A percentile compares a stretch with the other conserved stretches of the same genome.
Conservation (phyloP, 257 asterid genomes). For the Capsicum rhomboideum region DNA sequence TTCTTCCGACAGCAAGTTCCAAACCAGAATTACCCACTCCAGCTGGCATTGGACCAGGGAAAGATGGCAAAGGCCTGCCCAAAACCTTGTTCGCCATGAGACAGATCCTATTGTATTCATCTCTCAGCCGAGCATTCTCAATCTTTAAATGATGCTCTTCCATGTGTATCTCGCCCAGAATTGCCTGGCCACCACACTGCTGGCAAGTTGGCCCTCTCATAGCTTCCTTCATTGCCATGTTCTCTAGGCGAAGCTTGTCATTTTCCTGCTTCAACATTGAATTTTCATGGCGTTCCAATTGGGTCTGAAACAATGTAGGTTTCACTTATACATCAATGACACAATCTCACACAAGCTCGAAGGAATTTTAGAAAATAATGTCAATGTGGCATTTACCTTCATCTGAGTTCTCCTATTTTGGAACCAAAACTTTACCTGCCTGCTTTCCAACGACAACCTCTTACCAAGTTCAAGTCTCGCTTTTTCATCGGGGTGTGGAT, state of each 20-base stretch:
- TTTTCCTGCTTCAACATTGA: conserved; percentile 62
- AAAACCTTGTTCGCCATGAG: conserved; percentile 44
- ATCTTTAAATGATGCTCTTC: conserved; percentile 68
- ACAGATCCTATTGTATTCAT: conserved; percentile 48
- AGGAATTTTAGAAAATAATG: background rate
- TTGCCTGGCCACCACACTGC: conserved; percentile 61
- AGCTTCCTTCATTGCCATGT: conserved; percentile 58
- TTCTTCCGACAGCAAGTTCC: conserved; percentile 61
- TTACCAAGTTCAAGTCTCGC: conserved; percentile 62
- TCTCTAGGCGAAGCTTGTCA: conserved; percentile 73
- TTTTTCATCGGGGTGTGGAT: conserved; percentile 90
- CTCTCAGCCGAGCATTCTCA: conserved; percentile 67
- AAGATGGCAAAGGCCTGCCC: conserved; percentile 25
- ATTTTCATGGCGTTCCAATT: conserved; percentile 76
- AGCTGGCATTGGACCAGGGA: conserved; percentile 16
- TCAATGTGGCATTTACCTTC: conserved; percentile 42
- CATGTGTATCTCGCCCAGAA: conserved; percentile 39
- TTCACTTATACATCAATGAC: conserved; percentile 3
- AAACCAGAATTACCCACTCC: conserved; percentile 22
- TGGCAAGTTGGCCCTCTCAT: conserved; percentile 60
- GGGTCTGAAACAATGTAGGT: conserved; percentile 35
- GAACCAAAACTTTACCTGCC: conserved; percentile 89
- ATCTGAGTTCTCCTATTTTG: conserved; percentile 87
- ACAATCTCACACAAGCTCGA: background rate
- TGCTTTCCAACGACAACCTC: conserved; percentile 52